Evolutionary conservation across 2,329 filamentous ascomycete species (phyloP), one percentile per base, ranked within the genome.

Genomic region (Fusarium sp.): DNA sequence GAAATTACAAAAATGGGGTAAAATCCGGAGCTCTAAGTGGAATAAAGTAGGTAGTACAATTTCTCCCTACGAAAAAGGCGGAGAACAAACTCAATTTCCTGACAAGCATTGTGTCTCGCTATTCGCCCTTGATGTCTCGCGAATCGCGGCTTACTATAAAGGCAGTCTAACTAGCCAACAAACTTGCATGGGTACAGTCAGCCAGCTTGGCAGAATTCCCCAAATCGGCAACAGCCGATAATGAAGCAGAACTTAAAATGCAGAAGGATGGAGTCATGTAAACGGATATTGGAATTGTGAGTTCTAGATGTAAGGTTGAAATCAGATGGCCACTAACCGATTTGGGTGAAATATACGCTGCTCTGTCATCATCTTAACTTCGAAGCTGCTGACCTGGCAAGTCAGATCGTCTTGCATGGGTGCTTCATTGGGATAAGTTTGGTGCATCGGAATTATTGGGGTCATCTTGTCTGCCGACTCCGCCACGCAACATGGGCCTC

Each of bases 61-160:
- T 9, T 6, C 0, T 7, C 20, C 18, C 6, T 4, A 4, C 13
- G 9, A 11, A 46, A 56, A 56, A 35, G 53, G 22, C 22, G 29
- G n/a, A 31, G n/a, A n/a, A 25, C 9, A 36, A 47, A 27, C 18
- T 14, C 10, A 35, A 11, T 29, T 49, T 36, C 5, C 11, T 18
- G 31, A 36, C 18, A 47, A 49, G 20, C 11, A n/a, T 29, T 5
- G 3, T 41, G 59, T 17, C 22, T 64, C 62, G 39, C 46, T 27
- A 63, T 65, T 63, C 58, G 58, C 42, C n/a, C 5, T 33, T 55
- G 22, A 10, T 36, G 22, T 11, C 25, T 65, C 59, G 39, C 29
- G 20, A 41, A 55, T 55, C 46, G 39, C 27, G 29, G 33, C n/a
- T 54, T 35, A 45, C 27, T 18, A 27, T 17, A 7, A 17, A 35